Evolutionary conservation across 2,329 filamentous ascomycete species (phyloP), one percentile per base, ranked within the genome.

Genomic region (Phialophora verrucosa): DNA sequence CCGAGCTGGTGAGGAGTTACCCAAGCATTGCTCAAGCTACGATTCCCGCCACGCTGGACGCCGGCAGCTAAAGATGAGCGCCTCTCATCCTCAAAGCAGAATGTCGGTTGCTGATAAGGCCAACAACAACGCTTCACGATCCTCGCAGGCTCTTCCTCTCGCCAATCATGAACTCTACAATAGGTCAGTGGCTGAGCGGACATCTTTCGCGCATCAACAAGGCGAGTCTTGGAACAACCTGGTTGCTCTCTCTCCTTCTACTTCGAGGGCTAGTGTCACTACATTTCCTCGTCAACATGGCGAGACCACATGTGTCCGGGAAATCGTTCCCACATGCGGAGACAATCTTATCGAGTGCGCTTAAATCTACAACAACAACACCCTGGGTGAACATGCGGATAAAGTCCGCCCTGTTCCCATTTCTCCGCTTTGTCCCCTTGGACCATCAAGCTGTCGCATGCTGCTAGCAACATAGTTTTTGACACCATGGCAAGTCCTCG

Each of bases 401-500:
- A 61, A 61, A 61, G 44, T 17, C 49, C n/a, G 38, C 29, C 47
- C 8, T 32, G 23, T 32, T 12, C 49, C 32, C 47, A 12, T 17
- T 31, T 10, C 38, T 38, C 6, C 20, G 31, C n/a, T 5, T 1
- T 29, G 6, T 6, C 17, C 17, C 27, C 23, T 10, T 44, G 23
- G 20, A 64, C 20, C 31, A 17, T 51, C 31, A 1, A 5, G 20
- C n/a, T 27, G 42, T 23, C 14, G 38, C 29, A 25, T 29, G 20
- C 12, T 35, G 20, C 23, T 31, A n/a, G 31, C n/a, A 4, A 3
- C 14, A 14, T 29, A 42, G 59, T 32, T 32, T 27, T 32, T 53
- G n/a, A 38, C 7, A 64, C 14, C 20, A 69, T 69, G 68, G 50
- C 55, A 14, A 29, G 38, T 12, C 8, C 59, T 14, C 44, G 68